A percentile compares a stretch with the other conserved stretches of the same genome.
Conservation (phyloP, 345 rosid genomes). For the Salix caprea region DNA sequence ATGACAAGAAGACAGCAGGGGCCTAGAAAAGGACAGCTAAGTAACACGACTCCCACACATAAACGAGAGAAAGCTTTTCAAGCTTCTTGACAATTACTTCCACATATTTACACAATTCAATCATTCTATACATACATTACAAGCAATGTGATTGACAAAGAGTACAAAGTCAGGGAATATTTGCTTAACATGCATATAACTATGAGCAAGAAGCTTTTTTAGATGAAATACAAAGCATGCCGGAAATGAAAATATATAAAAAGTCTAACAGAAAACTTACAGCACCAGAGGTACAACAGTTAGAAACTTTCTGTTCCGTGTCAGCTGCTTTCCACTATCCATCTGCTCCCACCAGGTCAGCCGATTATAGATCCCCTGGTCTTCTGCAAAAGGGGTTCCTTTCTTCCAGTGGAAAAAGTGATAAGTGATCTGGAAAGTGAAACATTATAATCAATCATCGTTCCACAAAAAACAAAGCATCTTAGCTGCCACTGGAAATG, state of each 20-base stretch:
- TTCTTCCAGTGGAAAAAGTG: conserved; percentile 99
- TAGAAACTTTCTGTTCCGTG: conserved; percentile 85
- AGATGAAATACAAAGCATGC: neutral
- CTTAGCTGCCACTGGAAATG: conserved; percentile 4
- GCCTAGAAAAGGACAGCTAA: neutral
- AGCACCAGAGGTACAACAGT: conserved; percentile 90
- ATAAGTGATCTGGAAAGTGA: conserved; percentile 63
- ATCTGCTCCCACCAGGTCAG: conserved; percentile 99
- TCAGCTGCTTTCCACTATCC: conserved; percentile 91
- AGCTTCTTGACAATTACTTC: neutral
- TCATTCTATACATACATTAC: neutral
- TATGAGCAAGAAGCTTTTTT: neutral
- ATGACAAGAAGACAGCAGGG: neutral
- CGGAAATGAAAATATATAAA: neutral
- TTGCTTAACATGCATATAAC: neutral
- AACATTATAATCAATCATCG: conserved; percentile 8
- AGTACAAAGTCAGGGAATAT: neutral
- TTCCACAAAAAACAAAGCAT: conserved; percentile 4
- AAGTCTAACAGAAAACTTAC: conserved; percentile 42
- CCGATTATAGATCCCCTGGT: conserved; percentile 92
- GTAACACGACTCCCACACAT: neutral
- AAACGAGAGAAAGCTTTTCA: neutral
- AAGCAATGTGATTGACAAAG: too few relatives aligned
- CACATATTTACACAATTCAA: neutral
- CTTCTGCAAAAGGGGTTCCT: conserved; percentile 95